Percentiles rank a stretch among this genome's conserved stretches.
Evolutionary conservation across 2,329 filamentous ascomycete genomes (phyloP).

Genomic region (Beauveria sp.): DNA sequence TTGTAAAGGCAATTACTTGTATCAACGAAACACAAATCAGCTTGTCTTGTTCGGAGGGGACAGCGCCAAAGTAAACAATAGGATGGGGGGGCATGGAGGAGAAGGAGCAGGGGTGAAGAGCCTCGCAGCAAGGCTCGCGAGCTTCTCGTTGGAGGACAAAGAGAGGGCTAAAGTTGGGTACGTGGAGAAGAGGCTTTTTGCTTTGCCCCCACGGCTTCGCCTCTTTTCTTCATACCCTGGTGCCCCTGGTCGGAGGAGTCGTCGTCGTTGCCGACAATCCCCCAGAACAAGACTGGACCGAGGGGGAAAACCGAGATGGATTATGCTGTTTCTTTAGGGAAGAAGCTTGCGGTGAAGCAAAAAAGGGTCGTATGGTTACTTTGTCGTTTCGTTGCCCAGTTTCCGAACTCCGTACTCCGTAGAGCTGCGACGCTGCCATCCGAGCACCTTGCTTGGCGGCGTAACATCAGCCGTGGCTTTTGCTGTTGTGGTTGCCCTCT

Average conservation of each 20-base stretch:
- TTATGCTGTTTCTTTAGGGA: background rate
- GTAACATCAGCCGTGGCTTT: background rate
- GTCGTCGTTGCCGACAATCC: background rate
- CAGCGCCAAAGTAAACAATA: constrained; percentile 13
- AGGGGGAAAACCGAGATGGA: background rate
- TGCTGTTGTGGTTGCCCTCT: background rate
- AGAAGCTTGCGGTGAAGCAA: background rate
- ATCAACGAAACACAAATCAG: no score
- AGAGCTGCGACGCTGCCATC: constrained; percentile 5
- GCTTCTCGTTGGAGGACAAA: constrained; percentile 6
- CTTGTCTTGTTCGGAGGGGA: constrained; percentile 1
- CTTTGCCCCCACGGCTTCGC: constrained; percentile 10
- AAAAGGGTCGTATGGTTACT: background rate
- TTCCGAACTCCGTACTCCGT: background rate
- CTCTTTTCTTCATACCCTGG: background rate
- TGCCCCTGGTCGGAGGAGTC: background rate
- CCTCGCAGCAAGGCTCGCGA: constrained; percentile 3
- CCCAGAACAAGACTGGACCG: background rate
- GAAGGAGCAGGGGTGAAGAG: background rate
- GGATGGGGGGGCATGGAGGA: background rate
- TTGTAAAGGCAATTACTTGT: no score
- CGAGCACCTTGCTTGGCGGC: constrained; percentile 7
- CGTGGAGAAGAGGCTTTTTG: constrained; percentile 10
- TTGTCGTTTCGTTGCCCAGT: background rate
- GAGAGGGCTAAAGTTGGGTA: constrained; percentile 1